Evolutionary conservation across 257 asterid species (phyloP), one percentile per base, ranked within the genome.

Genomic region (Nemophila menziesii): DNA sequence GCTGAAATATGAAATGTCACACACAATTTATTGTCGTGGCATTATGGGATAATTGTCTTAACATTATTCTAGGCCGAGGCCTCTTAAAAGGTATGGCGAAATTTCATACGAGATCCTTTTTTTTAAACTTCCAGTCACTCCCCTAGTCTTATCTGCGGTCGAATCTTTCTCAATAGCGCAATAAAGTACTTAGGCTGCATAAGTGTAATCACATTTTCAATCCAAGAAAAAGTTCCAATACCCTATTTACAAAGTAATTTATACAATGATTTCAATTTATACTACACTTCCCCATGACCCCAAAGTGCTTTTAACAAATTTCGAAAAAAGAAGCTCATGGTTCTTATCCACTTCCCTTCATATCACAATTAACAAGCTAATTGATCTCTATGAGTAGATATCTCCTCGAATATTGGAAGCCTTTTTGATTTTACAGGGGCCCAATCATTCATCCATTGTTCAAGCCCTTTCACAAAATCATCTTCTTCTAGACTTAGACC

Each of bases 331-430:
- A 24, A 24, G n/a, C n/a, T 24, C 33, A 24, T 4, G 9, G 33
- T 9, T 4, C 9, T 24, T 4, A 26, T 4, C 33, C 16, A 38
- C 16, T 2, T 1, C n/a, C 11, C 18, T 10, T 6, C 6, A 38
- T 1, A n/a, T n/a, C n/a, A 3, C 23, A 20, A 43, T 67, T 58
- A 89, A 56, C 95, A 89, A 33, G 97, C 93, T 66, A 78, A 37
- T 58, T 84, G 95, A 61, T 89, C 81, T 46, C 84, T 78, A 39
- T 62, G 58, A 43, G 75, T 68, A 16, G 96, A 78, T 27, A 90
- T 90, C 47, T 81, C 79, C 60, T 89, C 92, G 24, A 89, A 89
- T 38, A 84, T 71, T 0, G 96, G 98, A 14, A 84, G 76, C 70
- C 98, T 78, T 61, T 59, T 71, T 8, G 98, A 64, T 42, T 85